A percentile compares a stretch with the other conserved stretches of the same genome.
phyloP scores from a whole-genome alignment of 2,329 filamentous ascomycete genomes.

The Arthrobotrys entomopaga region DNA sequence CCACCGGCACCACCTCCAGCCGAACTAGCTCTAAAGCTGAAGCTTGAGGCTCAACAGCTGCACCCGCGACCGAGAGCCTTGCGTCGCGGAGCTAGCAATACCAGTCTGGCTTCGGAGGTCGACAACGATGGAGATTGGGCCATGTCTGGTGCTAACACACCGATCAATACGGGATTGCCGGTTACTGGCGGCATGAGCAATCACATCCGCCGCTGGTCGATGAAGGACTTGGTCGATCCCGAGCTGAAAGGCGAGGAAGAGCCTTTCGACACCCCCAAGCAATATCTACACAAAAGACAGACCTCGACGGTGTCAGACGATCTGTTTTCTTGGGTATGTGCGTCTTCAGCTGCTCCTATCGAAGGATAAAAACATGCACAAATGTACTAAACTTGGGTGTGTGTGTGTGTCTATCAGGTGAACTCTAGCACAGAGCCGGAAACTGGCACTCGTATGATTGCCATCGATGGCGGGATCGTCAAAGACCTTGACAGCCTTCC shows the following conservation, averaged over 20 bases:
- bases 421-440: conserved; percentile 39
- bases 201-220: conserved; percentile 35
- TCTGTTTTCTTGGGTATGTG: conserved; percentile 37
- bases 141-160: conserved; percentile 37
- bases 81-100: conserved; percentile 30
- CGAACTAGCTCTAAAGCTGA: conserved; percentile 32
- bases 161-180: conserved; percentile 20
- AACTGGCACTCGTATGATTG: conserved; percentile 28
- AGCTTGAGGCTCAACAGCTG: conserved; percentile 38
- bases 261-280: conserved; percentile 39
- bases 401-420: conserved; percentile 9
- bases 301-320: conserved; percentile 32
- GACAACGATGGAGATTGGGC: conserved; percentile 45
- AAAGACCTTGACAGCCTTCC: conserved; percentile 47
- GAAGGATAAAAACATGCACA: not conserved
- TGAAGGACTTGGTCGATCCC: conserved; percentile 42
- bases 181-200: conserved; percentile 13
- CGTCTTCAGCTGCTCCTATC: not conserved
- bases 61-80: conserved; percentile 16
- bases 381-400: not conserved
- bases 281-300: conserved; percentile 44
- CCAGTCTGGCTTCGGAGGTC: conserved; percentile 28
- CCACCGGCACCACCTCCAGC: conserved; percentile 42
- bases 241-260: conserved; percentile 37
- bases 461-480: conserved; percentile 17